Base-by-base conservation (phyloP, 805 yeast genomes). In the Suhomyces sp. region DNA sequence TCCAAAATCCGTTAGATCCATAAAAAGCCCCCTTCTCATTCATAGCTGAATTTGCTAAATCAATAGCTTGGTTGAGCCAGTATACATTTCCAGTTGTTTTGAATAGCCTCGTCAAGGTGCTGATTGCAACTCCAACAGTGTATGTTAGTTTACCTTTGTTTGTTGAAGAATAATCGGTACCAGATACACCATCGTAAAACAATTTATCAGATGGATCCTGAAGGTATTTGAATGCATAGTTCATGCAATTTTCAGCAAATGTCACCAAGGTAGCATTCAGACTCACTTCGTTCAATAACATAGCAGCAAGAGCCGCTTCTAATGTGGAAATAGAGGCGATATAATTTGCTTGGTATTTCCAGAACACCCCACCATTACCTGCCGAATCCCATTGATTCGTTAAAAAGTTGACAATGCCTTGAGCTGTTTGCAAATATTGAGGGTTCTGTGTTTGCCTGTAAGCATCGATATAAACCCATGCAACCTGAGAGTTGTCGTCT, bases 81-180 rank as follows among this genome's bases (percentile, higher is more conserved):
- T 25, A 12, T 3, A 29, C n/a, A 28, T 49, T 43, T 6, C 38
- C 37, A 14, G 53, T 53, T 26, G 35, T 28, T 15, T 44, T 39
- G 25, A 35, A 17, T 17, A 56, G 42, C 38, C 45, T 51, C 5
- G 45, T 42, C 17, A 53, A 47, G 1, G 58, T 42, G 10, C 59
- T 53, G 31, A 58, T 42, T 3, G 53, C 45, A 18, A 46, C 43
- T 6, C 57, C 57, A 13, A 49, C 53, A 9, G 56, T 54, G 43
- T 59, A 59, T 5, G 63, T 40, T 13, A 59, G 45, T 35, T 56
- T 56, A 2, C 63, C 65, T 17, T 38, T 40, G 36, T 59, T 54
- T 3, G 51, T 31, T 24, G 38, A 46, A 22, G 46, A 35, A 11
- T 36, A 31, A 19, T 33, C 34, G 32, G 31, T 32, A 6, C 23